These are phyloP conservation scores for Peniophora sp. DNA, from an alignment of 1,284 basidiomycete species.

Conservation along the genomic window DNA sequence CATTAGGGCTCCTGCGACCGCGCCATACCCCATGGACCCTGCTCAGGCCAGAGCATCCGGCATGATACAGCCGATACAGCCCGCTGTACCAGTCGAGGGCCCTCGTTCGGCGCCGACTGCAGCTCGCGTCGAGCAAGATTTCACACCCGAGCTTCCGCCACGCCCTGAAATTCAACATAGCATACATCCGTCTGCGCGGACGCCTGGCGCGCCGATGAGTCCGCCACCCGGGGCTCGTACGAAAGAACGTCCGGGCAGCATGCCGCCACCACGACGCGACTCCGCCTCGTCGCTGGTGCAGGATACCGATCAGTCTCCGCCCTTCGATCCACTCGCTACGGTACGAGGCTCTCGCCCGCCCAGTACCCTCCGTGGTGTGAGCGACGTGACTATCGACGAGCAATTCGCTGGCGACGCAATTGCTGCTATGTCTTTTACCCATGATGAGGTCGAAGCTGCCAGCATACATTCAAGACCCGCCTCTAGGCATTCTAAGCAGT, in stretches of 20 bases:
- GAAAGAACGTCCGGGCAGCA: not conserved
- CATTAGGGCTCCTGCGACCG: no score
- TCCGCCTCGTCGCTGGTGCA: not conserved
- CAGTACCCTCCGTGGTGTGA: not conserved
- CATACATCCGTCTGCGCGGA: conserved; percentile 66
- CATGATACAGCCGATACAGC: no score
- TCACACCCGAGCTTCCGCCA: conserved; percentile 59
- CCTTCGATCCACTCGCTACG: not conserved
- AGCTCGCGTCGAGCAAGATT: conserved; percentile 32
- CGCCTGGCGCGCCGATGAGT: not conserved
- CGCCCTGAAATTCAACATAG: conserved; percentile 50
- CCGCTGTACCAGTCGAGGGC: no score
- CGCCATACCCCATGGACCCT: no score
- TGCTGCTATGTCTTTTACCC: not conserved
- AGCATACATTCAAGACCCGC: not conserved
- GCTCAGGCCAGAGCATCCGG: no score
- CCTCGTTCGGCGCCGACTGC: not conserved
- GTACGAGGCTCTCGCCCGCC: not conserved
- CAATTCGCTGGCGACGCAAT: not conserved
- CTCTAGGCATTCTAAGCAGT: not conserved
- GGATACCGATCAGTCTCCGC: no score
- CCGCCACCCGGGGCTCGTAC: not conserved
- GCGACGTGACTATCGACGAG: not conserved
- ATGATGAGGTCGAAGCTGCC: not conserved
- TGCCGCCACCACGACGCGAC: not conserved